phyloP scores from a whole-genome alignment of 176 grass and related monocot genomes.

The Olyra latifolia region DNA sequence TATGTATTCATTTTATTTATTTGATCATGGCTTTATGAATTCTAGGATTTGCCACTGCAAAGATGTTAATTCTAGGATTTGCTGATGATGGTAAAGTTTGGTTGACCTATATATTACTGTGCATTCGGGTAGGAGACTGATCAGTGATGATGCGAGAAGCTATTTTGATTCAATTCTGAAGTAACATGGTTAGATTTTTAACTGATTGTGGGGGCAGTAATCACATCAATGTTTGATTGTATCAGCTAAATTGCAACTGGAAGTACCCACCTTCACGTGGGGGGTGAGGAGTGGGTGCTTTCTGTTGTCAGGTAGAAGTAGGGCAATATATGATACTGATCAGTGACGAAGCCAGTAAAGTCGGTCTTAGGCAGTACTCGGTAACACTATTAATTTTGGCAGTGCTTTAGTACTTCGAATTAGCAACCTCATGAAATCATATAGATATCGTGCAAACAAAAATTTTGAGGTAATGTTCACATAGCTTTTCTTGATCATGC shows the following conservation, averaged over 20 bases:
- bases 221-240: not conserved
- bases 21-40: not conserved
- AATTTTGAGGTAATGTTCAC: not conserved
- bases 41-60: no score
- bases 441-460: not conserved
- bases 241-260: not conserved
- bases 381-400: not conserved
- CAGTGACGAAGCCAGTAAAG: not conserved
- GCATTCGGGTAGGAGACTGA: not conserved
- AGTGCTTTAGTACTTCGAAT: not conserved
- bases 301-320: not conserved
- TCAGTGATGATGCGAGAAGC: not conserved
- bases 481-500: not conserved
- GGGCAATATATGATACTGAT: not conserved
- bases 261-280: not conserved
- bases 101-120: slow-evolving; percentile 12
- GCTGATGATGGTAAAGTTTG: not conserved
- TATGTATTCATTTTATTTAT: not conserved
- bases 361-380: not conserved
- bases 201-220: not conserved
- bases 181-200: not conserved
- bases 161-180: not conserved
- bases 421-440: not conserved
- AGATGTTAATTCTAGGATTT: not conserved
- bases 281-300: not conserved